Percentiles rank a stretch among this genome's conserved stretches.
These are phyloP conservation scores for Trichothecium roseum DNA, from an alignment of 2,329 filamentous ascomycete species.

Conservation along the genomic window DNA sequence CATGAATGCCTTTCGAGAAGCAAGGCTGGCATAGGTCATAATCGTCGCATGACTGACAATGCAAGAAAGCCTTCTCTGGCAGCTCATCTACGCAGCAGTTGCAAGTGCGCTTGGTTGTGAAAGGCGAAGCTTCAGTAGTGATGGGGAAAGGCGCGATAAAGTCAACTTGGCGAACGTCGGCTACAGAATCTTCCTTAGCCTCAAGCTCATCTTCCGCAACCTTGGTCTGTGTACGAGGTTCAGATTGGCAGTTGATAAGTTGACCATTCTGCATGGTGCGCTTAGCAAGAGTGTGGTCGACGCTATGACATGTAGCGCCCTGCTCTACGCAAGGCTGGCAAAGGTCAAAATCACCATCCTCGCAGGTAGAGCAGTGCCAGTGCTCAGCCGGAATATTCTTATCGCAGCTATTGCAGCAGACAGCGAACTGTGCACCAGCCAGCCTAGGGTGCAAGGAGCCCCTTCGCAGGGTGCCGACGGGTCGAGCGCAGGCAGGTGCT, in stretches of 20 bases:
- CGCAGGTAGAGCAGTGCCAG: conserved; percentile 91
- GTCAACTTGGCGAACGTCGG: conserved; percentile 5
- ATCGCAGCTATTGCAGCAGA: conserved; percentile 91
- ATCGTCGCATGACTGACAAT: conserved; percentile 77
- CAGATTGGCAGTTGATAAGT: conserved; percentile 60
- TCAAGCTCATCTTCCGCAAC: conserved; percentile 8
- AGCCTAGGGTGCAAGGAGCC: neutral
- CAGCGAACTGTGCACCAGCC: conserved; percentile 50
- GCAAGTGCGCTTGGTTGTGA: conserved; percentile 50
- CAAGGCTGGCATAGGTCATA: conserved; percentile 86
- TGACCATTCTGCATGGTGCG: conserved; percentile 68
- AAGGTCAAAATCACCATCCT: conserved; percentile 88
- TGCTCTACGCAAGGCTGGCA: conserved; percentile 69
- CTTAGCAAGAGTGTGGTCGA: conserved; percentile 91
- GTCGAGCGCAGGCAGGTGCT: too few relatives aligned
- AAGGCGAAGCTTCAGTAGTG: neutral
- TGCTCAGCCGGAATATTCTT: conserved; percentile 68
- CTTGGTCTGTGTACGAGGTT: conserved; percentile 8
- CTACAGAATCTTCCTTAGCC: conserved; percentile 13
- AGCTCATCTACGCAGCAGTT: conserved; percentile 57
- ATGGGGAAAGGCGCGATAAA: too few relatives aligned
- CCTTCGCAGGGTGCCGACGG: too few relatives aligned
- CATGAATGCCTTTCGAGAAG: conserved; percentile 66
- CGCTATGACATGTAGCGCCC: conserved; percentile 67
- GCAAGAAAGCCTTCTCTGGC: conserved; percentile 70